Evolutionary conservation across 108 stramenopile genomes (phyloP).

Genomic region (Pseudonitzschia multiseries): DNA sequence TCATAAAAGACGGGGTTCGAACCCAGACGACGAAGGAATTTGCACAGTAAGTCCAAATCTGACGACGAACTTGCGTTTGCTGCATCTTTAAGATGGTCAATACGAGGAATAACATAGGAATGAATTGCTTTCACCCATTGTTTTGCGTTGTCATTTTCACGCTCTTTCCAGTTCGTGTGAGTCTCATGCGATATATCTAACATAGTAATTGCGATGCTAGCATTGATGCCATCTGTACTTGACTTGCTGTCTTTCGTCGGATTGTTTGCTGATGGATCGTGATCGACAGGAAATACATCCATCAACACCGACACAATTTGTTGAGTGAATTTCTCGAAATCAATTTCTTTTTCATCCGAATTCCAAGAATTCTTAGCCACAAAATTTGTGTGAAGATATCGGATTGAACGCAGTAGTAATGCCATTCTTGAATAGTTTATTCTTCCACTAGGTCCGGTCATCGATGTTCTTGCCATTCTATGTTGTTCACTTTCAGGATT

Average conservation of each 20-base stretch:
- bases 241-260: not conserved
- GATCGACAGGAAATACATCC: constrained; percentile 17
- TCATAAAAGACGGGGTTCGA: not conserved
- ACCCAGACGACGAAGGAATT: constrained; percentile 2
- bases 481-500: constrained; percentile 2
- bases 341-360: not conserved
- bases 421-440: not conserved
- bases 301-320: constrained; percentile 15
- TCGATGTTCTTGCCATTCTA: not conserved
- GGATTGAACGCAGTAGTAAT: constrained; percentile 1
- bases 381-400: not conserved
- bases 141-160: not conserved
- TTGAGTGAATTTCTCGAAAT: constrained; percentile 10
- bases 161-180: not conserved
- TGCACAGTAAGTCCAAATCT: constrained; percentile 18
- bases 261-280: not conserved
- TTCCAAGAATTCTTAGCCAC: not conserved
- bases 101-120: constrained; percentile 4
- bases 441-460: not conserved
- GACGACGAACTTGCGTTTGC: constrained; percentile 2
- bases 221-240: constrained; percentile 5
- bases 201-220: constrained; percentile 12
- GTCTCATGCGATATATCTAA: not conserved
- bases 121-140: not conserved
- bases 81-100: not conserved